phyloP scores from a whole-genome alignment of 495 filamentous ascomycete species.

The Jackrogersella multiformis region DNA sequence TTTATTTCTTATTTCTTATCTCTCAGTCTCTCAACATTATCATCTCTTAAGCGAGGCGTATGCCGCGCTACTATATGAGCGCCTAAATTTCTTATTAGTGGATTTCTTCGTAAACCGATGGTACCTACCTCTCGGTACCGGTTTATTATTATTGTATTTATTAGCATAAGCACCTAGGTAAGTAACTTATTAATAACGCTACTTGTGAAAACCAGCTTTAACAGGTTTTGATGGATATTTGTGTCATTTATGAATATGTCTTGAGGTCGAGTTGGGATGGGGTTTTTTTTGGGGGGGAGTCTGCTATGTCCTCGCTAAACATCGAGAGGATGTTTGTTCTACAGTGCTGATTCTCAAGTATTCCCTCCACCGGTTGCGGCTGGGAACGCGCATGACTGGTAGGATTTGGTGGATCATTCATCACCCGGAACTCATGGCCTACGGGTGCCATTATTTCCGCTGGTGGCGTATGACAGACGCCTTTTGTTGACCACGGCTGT shows the following conservation, averaged over 20 bases:
- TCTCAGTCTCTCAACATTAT: too few species aligned
- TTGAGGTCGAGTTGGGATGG: too few species aligned
- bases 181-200: too few species aligned
- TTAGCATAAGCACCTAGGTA: constrained; percentile 13
- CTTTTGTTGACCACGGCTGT: constrained; percentile 9
- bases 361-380: constrained; percentile 1
- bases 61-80: constrained; percentile 13
- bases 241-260: background rate
- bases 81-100: constrained; percentile 23
- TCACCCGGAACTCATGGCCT: background rate
- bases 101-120: background rate
- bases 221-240: background rate
- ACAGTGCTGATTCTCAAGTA: too few species aligned
- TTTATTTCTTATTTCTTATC: constrained; percentile 1
- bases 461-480: constrained; percentile 25
- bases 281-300: too few species aligned
- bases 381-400: background rate
- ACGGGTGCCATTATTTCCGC: constrained; percentile 11
- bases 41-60: constrained; percentile 13
- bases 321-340: background rate
- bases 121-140: constrained; percentile 1
- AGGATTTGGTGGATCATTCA: background rate
- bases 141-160: background rate
- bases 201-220: background rate
- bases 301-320: background rate